phyloP scores from a whole-genome alignment of 2,329 filamentous ascomycete genomes.

The Penicillium vulpinum region DNA sequence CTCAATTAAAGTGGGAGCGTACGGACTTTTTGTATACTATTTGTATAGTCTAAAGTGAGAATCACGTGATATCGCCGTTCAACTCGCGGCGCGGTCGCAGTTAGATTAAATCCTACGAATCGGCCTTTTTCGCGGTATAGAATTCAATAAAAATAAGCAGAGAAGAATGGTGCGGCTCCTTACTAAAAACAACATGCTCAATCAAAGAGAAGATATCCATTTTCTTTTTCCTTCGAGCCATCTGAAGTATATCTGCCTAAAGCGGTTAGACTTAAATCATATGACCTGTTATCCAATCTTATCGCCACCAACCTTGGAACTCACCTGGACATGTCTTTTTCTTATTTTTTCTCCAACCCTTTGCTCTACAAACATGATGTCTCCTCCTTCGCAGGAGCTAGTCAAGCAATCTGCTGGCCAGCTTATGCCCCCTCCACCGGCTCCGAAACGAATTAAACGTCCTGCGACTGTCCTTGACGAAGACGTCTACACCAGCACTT shows the following conservation, averaged over 20 bases:
- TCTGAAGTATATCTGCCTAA: conserved; percentile 1
- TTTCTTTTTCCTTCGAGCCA: no score
- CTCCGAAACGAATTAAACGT: conserved; percentile 84
- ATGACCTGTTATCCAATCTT: conserved; percentile 17
- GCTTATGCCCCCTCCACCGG: conserved; percentile 85
- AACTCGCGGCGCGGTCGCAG: no score
- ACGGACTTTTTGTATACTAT: no score
- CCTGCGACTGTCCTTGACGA: conserved; percentile 87
- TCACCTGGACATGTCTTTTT: conserved; percentile 6
- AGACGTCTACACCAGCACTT: conserved; percentile 84
- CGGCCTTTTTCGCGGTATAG: no score
- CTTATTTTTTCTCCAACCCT: not conserved
- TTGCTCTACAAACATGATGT: conserved; percentile 26
- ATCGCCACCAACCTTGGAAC: conserved; percentile 14
- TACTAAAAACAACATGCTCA: no score
- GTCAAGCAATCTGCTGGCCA: conserved; percentile 48
- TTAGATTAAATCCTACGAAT: no score
- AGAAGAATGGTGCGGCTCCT: no score
- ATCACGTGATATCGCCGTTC: no score
- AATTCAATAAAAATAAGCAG: no score
- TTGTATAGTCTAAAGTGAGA: no score
- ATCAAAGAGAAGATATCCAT: no score
- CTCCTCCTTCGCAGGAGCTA: conserved; percentile 32
- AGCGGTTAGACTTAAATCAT: conserved; percentile 13
- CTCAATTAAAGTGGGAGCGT: no score